Evolutionary conservation across 116 monocot species (phyloP), one percentile per base, ranked within the genome.

Genomic region (Zostera marina): DNA sequence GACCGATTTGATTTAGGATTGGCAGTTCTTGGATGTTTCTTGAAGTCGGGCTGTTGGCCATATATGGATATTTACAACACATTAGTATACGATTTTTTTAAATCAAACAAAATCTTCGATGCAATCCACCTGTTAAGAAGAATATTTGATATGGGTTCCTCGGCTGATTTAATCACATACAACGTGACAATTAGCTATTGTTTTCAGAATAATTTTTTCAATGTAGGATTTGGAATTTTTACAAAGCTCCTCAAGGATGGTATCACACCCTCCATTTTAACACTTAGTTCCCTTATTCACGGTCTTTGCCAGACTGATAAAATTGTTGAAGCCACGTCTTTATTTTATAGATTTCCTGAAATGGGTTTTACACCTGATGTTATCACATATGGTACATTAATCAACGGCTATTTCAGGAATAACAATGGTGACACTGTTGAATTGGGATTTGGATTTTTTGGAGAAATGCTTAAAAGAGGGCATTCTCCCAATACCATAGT

Each of bases 121-220:
- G 68, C 74, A 10, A 16, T 52, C 7, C 21, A 52, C 13, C 12
- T 74, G 13, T 64, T 74, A 4, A 40, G 46, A 43, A 62, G 52
- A 41, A 74, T 74, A 63, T 10, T 4, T 12, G 55, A n/a, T 5
- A n/a, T 23, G 8, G 79, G 67, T 0, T n/a, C 56, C 26, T 14
- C 10, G 0, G 74, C 73, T 1, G 47, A 64, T 70, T 22, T 70
- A 8, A 45, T 73, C 4, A 71, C 71, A 0, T 83, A 62, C 17
- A 68, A 19, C 14, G 47, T 47, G 4, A 10, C 47, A 11, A 21
- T 47, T 11, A 46, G 22, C 12, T 23, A 8, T 11, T 61, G 45
- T 11, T 61, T 44, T 44, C 16, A 17, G 1, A 8, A 7, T 12
- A 47, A 21, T 46, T 19, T 10, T 12, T 14, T 61, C 19, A 47